Base-by-base conservation (phyloP, 805 yeast species). In the Yarrowia keelungensis region DNA sequence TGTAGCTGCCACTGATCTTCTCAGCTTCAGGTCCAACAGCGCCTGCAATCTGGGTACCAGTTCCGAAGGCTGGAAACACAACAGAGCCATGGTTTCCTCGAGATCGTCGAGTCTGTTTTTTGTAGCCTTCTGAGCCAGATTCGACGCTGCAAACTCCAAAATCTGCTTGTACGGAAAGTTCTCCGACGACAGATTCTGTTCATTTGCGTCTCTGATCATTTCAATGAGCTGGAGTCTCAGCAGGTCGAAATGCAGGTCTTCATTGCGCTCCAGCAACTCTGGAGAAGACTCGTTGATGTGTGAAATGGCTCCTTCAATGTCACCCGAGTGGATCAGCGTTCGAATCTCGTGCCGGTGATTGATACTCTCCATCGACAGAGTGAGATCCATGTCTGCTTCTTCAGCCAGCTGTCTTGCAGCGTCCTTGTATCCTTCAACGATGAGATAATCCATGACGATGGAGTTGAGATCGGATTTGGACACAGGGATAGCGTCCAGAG, bases 81-180 rank as follows among this genome's bases (percentile, higher is more conserved):
- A 79, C 70, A 92, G 80, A 26, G 97, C 91, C 95, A 92, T 90
- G 2, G 96, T 87, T 53, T 88, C 80, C 75, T 93, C 97, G 70
- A 92, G 79, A 71, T 91, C 94, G 68, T 85, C 84, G 77, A 92
- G 82, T 5, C 79, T 76, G 71, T 80, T 80, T 58, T 87, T 87
- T 64, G 84, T 82, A 2, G 89, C 81, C 69, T 88, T 86, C 71
- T 81, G 81, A 5, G 91, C 85, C 71, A 90, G 76, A 46, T 79
- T 78, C 12, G 73, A 70, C n/a, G 78, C 69, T 0, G 82, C 82
- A 73, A 80, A 79, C 43, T 75, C 76, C 22, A 80, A 69, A 8
- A 75, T 74, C 49, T 56, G 71, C 42, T 69, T 62, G 16, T 69
- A 59, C 10, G 67, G 54, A 5, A 70, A 58, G n/a, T 69, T 69